A percentile compares a stretch with the other conserved stretches of the same genome.
Conservation (phyloP, 768 basidiomycete species). For the Kwoniella sp. region DNA sequence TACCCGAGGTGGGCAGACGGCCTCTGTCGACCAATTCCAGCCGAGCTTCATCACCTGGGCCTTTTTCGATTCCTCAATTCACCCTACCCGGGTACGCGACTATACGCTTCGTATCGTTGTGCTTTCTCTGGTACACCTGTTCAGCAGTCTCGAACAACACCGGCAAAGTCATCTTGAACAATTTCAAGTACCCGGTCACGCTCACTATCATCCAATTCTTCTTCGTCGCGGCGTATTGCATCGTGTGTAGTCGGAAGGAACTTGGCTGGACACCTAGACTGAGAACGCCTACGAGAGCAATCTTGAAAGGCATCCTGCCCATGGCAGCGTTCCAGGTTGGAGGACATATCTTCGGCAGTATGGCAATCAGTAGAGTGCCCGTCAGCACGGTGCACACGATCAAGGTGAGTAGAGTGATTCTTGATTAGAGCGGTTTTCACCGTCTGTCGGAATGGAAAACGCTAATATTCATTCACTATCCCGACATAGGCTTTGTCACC, state of each 20-base stretch:
- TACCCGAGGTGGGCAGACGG: conserved; percentile 20
- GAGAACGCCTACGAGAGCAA: conserved; percentile 70
- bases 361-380: conserved; percentile 93
- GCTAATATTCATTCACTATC: neutral
- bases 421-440: neutral
- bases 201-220: conserved; percentile 97
- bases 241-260: conserved; percentile 66
- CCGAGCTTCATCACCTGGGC: conserved; percentile 30
- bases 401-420: conserved; percentile 67
- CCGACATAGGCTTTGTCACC: conserved; percentile 82
- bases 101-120: conserved; percentile 71
- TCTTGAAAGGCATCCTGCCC: conserved; percentile 77
- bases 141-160: conserved; percentile 95
- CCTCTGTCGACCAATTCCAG: conserved; percentile 10
- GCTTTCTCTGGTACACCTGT: conserved; percentile 86
- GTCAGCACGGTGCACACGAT: conserved; percentile 99
- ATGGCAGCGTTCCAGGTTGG: conserved; percentile 98
- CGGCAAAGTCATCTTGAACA: conserved; percentile 89
- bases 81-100: conserved; percentile 35
- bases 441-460: neutral
- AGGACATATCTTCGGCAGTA: conserved; percentile 95
- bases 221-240: conserved; percentile 84
- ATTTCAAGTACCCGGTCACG: conserved; percentile 92
- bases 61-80: conserved; percentile 35
- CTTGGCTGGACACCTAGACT: conserved; percentile 60